These are phyloP conservation scores for Paramecium pentaurelia DNA, from an alignment of 73 alveolate species.

Conservation along the genomic window DNA sequence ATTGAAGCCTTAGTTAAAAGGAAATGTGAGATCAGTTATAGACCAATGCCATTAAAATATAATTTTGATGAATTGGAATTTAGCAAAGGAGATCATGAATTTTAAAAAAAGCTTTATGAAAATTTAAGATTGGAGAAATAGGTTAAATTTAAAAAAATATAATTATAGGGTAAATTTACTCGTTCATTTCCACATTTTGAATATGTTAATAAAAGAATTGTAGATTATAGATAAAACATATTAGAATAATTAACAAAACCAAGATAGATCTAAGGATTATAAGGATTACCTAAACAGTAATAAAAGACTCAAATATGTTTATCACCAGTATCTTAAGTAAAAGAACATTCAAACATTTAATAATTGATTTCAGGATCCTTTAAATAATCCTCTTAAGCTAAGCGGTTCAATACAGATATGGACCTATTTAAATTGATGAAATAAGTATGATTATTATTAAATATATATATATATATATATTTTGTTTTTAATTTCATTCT, in stretches of 20 bases:
- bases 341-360: not conserved
- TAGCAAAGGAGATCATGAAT: constrained; percentile 34
- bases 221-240: not conserved
- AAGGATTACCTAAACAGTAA: not conserved
- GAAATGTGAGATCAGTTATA: not conserved
- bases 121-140: not conserved
- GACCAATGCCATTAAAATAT: constrained; percentile 11
- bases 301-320: not conserved
- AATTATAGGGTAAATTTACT: not conserved
- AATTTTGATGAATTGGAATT: constrained; percentile 46
- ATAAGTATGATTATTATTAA: not conserved
- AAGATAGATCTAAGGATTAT: not conserved
- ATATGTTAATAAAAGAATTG: not conserved
- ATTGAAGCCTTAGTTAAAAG: constrained; percentile 61
- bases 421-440: not conserved
- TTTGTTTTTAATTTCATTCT: not conserved
- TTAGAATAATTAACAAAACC: not conserved
- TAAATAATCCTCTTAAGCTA: not conserved
- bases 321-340: not conserved
- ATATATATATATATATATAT: not conserved
- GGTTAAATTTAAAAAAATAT: not conserved
- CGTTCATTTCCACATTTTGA: not conserved
- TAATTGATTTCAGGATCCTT: not conserved
- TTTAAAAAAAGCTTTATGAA: not conserved
- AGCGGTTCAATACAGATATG: not conserved